Conservation (phyloP, 2,329 filamentous ascomycete species). For the Ophiostoma pallidulum region DNA sequence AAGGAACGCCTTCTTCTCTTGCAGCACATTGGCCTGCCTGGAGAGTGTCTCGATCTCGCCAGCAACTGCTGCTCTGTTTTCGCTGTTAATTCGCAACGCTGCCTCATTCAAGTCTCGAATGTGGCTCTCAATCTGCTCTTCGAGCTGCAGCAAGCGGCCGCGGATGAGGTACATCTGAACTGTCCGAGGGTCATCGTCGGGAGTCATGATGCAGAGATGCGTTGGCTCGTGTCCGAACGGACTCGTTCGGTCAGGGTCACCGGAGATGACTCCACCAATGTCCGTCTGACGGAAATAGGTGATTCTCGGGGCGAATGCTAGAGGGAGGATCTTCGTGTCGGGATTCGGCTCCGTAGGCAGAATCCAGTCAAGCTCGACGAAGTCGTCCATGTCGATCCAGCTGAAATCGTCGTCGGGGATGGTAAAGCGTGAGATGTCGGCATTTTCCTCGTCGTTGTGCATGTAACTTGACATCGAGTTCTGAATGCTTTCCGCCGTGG, state of each 20-base stretch:
- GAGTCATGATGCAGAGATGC: constrained; percentile 91
- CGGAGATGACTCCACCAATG: constrained; percentile 67
- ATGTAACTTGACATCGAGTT: constrained; percentile 42
- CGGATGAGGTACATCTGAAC: constrained; percentile 83
- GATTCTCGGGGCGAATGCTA: constrained; percentile 87
- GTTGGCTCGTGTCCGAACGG: constrained; percentile 89
- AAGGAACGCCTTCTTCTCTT: constrained; percentile 49
- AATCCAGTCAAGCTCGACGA: constrained; percentile 96
- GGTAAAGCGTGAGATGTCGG: constrained; percentile 77
- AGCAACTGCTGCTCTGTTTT: constrained; percentile 35
- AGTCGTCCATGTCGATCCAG: constrained; percentile 99
- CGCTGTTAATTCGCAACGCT: constrained; percentile 52
- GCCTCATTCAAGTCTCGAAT: constrained; percentile 63
- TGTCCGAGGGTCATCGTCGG: constrained; percentile 75
- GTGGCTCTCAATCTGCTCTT: constrained; percentile 68
- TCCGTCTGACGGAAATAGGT: constrained; percentile 98
- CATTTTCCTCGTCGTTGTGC: constrained; percentile 45
- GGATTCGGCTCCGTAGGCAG: constrained; percentile 82
- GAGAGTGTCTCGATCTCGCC: constrained; percentile 52
- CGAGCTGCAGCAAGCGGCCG: constrained; percentile 67
- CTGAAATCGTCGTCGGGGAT: constrained; percentile 92
- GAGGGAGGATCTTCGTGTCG: constrained; percentile 84
- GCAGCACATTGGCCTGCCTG: constrained; percentile 45
- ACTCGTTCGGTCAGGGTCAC: constrained; percentile 75
- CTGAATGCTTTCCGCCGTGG: constrained; percentile 63